These are phyloP conservation scores for Cladosporium colombiae DNA, from an alignment of 2,329 filamentous ascomycete genomes.

Conservation along the genomic window DNA sequence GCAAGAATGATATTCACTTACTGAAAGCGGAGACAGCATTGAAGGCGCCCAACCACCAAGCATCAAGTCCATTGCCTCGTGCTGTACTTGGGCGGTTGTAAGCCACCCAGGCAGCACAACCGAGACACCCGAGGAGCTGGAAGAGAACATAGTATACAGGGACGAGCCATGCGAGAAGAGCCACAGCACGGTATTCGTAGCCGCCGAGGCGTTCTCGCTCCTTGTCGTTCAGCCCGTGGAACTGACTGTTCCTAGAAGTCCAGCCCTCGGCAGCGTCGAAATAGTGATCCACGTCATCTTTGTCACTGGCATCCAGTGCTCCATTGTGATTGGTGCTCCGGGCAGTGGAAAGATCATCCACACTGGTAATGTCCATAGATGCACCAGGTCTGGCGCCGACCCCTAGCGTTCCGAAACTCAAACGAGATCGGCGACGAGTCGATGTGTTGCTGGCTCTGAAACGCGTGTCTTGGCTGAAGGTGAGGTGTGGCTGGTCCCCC, in stretches of 20 bases:
- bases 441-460: constrained; percentile 21
- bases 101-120: constrained; percentile 62
- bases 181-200: constrained; percentile 64
- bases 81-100: constrained; percentile 53
- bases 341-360: neutral
- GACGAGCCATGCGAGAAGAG: constrained; percentile 60
- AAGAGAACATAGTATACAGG: constrained; percentile 61
- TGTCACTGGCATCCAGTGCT: neutral
- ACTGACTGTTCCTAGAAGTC: constrained; percentile 54
- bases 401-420: constrained; percentile 29
- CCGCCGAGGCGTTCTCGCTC: constrained; percentile 62
- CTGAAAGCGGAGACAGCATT: constrained; percentile 69
- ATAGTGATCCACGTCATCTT: constrained; percentile 4
- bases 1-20: constrained; percentile 12
- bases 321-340: neutral
- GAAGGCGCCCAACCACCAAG: constrained; percentile 70
- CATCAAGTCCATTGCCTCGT: constrained; percentile 58
- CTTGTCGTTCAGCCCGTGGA: constrained; percentile 54
- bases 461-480: constrained; percentile 35
- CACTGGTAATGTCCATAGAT: constrained; percentile 27
- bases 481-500: constrained; percentile 22
- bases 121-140: constrained; percentile 61
- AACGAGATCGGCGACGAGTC: constrained; percentile 25
- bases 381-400: constrained; percentile 5
- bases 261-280: constrained; percentile 29